Percentiles rank a stretch among this genome's conserved stretches.
Conservation (phyloP, 2,329 filamentous ascomycete genomes). For the Colletotrichum acutatum region DNA sequence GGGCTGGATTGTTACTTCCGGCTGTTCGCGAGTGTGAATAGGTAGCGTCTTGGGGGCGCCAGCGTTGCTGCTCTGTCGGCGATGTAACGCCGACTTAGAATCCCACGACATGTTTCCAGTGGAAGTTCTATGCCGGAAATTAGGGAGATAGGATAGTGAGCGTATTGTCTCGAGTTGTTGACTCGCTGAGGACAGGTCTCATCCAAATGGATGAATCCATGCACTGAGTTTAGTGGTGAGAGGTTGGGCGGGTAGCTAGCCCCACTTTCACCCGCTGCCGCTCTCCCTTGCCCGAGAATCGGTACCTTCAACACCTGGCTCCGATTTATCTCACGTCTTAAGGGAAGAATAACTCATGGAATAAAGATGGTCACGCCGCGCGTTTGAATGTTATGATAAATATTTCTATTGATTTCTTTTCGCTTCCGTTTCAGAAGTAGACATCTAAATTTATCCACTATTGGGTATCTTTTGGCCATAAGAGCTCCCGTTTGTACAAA, state of each 20-base stretch:
- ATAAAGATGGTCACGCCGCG: background rate
- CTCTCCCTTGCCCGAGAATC: slow-evolving; percentile 24
- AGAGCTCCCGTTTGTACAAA: slow-evolving; percentile 72
- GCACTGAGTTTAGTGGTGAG: background rate
- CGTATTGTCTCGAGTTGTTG: background rate
- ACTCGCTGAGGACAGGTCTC: slow-evolving; percentile 17
- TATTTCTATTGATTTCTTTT: no score
- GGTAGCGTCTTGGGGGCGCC: slow-evolving; percentile 50
- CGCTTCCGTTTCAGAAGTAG: background rate
- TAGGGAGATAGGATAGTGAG: background rate
- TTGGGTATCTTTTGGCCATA: slow-evolving; percentile 75
- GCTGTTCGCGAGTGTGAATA: slow-evolving; percentile 53
- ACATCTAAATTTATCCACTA: background rate
- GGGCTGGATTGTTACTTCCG: slow-evolving; percentile 53
- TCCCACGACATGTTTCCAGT: slow-evolving; percentile 50
- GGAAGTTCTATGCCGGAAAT: background rate
- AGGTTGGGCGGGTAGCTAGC: slow-evolving; percentile 11
- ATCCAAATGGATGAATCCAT: background rate
- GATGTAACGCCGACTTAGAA: slow-evolving; percentile 50
- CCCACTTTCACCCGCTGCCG: slow-evolving; percentile 20
- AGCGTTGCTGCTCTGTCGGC: slow-evolving; percentile 60
- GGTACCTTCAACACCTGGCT: background rate
- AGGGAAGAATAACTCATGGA: background rate
- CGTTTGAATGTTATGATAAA: no score
- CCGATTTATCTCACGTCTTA: background rate